Percentiles rank a stretch among this genome's conserved stretches.
Conservation (phyloP, 805 yeast species). For the Zygosaccharomyces siamensis region DNA sequence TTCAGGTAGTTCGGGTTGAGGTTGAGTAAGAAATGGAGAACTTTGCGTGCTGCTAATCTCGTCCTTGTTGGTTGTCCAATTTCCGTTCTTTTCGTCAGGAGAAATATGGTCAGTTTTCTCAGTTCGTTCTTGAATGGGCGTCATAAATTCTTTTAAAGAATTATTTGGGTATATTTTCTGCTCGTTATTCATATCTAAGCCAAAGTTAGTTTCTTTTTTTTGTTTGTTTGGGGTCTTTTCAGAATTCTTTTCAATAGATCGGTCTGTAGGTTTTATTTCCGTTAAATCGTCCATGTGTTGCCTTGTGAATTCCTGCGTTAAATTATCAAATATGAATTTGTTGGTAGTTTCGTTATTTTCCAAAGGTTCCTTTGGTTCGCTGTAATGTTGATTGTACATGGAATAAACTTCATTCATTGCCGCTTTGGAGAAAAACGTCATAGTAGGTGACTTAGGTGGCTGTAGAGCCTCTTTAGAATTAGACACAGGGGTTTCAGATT, state of each 20-base stretch:
- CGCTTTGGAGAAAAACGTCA: constrained; percentile 68
- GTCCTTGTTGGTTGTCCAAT: constrained; percentile 7
- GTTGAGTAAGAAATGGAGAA: constrained; percentile 34
- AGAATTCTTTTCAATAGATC: neutral
- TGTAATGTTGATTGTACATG: constrained; percentile 57
- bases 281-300: constrained; percentile 36
- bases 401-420: constrained; percentile 69
- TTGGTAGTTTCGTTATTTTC: constrained; percentile 28
- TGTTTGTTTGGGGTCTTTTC: constrained; percentile 7
- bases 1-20: constrained; percentile 9
- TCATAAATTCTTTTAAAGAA: constrained; percentile 23
- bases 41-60: constrained; percentile 16
- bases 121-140: constrained; percentile 29
- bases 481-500: constrained; percentile 1
- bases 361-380: constrained; percentile 16
- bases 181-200: neutral
- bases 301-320: constrained; percentile 37
- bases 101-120: constrained; percentile 11
- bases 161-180: neutral
- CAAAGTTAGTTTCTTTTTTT: neutral
- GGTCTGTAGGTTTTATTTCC: constrained; percentile 25
- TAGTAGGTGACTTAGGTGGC: constrained; percentile 62
- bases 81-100: constrained; percentile 15
- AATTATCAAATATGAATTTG: constrained; percentile 29
- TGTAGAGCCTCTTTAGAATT: constrained; percentile 8